Base-by-base conservation (phyloP, 2,329 filamentous ascomycete species). In the Ophiocordyceps sinensis region DNA sequence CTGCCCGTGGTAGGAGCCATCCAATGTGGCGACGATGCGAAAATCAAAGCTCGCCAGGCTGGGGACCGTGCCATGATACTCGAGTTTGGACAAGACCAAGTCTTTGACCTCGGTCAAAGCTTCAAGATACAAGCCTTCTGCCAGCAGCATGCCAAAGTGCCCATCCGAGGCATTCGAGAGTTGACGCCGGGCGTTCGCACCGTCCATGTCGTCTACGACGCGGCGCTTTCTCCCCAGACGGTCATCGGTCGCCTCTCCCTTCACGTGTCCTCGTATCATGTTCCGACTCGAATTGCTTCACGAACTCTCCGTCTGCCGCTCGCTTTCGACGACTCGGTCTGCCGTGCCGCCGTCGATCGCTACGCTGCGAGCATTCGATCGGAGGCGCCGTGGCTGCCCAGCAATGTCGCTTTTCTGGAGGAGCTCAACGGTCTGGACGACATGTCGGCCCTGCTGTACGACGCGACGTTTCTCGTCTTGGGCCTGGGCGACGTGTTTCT, bases 341-440 rank as follows among this genome's bases (percentile, higher is more conserved):
- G 55, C 42, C 51, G 64, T 17, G 66, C 71, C 29, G 75, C 76
- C 0, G 67, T 77, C 1, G 59, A 72, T 37, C 66, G 77, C 4
- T 82, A 82, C 54, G 71, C 71, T 51, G 71, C 71, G 21, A 79
- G 75, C 1, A 75, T 78, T 45, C 66, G 77, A 7, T 66, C 70
- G 1, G 68, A 75, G 38, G 77, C 77, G 0, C 68, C 73, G 0
- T 82, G 77, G 51, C 62, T 81, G 0, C 77, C 77, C 0, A 72
- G 75, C 47, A 79, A 79, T 41, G 62, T 79, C 34, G 63, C 70
- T 1, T 82, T 80, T 42, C 45, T 66, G 3, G 52, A 58, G 39
- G 44, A 49, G 36, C 47, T 62, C 11, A 63, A 63, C 43, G 58
- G 53, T 0, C 45, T 61, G 14, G 45, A 51, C 2, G 48, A 53